A percentile compares a stretch with the other conserved stretches of the same genome.
These are phyloP conservation scores for Wickerhamomyces chaumierensis DNA, from an alignment of 805 yeast genomes.

Conservation along the genomic window DNA sequence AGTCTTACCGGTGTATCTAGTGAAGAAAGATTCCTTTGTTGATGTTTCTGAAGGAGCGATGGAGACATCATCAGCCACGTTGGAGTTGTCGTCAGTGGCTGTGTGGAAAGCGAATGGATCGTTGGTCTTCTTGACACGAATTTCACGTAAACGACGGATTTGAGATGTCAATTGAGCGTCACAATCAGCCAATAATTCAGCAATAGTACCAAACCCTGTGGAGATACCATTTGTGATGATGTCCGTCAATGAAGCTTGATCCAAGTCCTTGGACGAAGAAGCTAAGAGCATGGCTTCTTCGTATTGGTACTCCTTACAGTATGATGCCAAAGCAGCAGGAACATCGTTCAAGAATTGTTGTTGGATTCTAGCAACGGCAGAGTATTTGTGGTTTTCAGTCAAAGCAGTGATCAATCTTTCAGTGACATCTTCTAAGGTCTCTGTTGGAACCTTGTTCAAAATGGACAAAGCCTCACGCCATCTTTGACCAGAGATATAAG, in stretches of 20 bases:
- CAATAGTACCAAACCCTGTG: conserved; percentile 80
- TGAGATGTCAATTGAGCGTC: conserved; percentile 78
- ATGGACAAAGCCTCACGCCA: conserved; percentile 82
- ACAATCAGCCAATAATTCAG: conserved; percentile 92
- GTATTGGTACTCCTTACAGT: conserved; percentile 65
- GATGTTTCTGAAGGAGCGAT: conserved; percentile 92
- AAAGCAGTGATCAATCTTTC: conserved; percentile 49
- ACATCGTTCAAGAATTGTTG: conserved; percentile 47
- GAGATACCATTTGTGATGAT: conserved; percentile 65
- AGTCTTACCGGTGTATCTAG: conserved; percentile 94
- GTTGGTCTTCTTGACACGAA: conserved; percentile 69
- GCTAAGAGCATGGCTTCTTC: conserved; percentile 69
- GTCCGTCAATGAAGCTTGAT: conserved; percentile 29
- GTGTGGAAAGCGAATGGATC: conserved; percentile 87
- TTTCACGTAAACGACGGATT: conserved; percentile 68
- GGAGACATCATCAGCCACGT: conserved; percentile 83
- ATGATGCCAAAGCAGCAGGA: conserved; percentile 51
- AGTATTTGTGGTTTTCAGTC: conserved; percentile 58
- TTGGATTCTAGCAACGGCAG: conserved; percentile 74
- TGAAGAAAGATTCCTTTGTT: conserved; percentile 84
- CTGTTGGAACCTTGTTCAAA: conserved; percentile 25
- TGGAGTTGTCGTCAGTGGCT: conserved; percentile 28
- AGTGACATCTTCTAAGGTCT: conserved; percentile 34
- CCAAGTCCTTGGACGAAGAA: conserved; percentile 21
- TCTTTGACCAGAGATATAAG: conserved; percentile 55